Base-by-base conservation (phyloP, 257 asterid genomes). In the Nicotiana obtusifolia region DNA sequence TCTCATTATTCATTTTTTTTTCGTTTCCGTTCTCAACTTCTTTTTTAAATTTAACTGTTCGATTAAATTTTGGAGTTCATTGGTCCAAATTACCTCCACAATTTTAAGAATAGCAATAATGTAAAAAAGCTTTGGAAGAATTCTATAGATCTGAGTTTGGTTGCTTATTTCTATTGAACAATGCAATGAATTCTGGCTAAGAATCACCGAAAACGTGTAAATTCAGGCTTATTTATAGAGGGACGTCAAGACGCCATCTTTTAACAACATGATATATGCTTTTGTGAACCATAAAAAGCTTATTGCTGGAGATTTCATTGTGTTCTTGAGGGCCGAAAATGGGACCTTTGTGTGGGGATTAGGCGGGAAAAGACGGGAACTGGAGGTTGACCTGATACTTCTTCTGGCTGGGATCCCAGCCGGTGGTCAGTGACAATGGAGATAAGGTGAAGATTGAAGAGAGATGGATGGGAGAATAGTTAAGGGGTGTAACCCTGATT, bases 131-230 rank as follows among this genome's bases (percentile, higher is more conserved):
- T 33, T 33, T 33, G 35, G 35, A 33, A 33, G 35, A 33, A 33
- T 33, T 4, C 35, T 33, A 33, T 33, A 33, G 35, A 33, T 33
- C 35, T 33, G 35, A 33, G 35, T 33, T 33, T 33, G 35, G 35
- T 33, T 33, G 35, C 35, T 33, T 33, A 33, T 33, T 33, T 5
- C 35, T 6, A 33, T 33, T 33, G 35, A 33, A 33, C 4, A 33
- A 4, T 33, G 35, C 6, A 5, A 33, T 33, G 35, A 5, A 90
- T 90, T 59, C 89, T 94, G 15, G 99, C 92, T 0, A 95, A 91
- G 89, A 98, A 94, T 83, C 99, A 95, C 33, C 96, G 97, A 14
- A 93, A 90, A 89, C 92, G 0, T 95, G 99, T 98, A 94, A 94
- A 78, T 95, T 95, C 80, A 84, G 99, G 80, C 99, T 94, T 84